phyloP scores from a whole-genome alignment of 192 early-diverging fungal species.

The Pilaira anomala region DNA sequence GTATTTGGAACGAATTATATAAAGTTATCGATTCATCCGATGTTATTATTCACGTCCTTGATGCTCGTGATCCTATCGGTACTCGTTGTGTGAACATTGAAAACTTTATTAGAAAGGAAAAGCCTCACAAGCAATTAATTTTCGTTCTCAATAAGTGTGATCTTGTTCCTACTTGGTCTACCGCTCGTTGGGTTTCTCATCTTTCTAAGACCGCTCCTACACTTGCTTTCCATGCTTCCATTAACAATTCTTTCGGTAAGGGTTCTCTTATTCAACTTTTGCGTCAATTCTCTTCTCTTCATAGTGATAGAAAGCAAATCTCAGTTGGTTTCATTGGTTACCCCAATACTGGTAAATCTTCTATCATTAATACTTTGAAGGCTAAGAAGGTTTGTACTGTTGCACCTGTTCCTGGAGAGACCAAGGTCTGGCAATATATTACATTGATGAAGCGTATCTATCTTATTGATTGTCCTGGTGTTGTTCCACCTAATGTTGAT shows the following conservation, averaged over 20 bases:
- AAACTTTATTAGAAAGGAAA: slow-evolving; percentile 88
- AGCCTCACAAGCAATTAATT: slow-evolving; percentile 92
- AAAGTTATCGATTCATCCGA: slow-evolving; percentile 98
- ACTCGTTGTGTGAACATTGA: slow-evolving; percentile 94
- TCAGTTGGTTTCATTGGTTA: slow-evolving; percentile 98
- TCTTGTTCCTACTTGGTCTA: slow-evolving; percentile 98
- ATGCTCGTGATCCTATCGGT: slow-evolving; percentile 96
- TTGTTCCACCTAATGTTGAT: slow-evolving; percentile 83
- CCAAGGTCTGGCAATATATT: slow-evolving; percentile 98
- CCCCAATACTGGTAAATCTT: slow-evolving; percentile 96
- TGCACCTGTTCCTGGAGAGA: slow-evolving; percentile 97
- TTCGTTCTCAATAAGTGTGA: slow-evolving; percentile 99
- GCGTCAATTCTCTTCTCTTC: slow-evolving; percentile 93
- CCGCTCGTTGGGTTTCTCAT: slow-evolving; percentile 90
- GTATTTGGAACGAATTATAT: slow-evolving; percentile 99
- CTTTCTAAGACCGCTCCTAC: slow-evolving; percentile 92
- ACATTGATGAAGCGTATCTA: slow-evolving; percentile 98
- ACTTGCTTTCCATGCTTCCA: slow-evolving; percentile 97
- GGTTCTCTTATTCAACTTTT: slow-evolving; percentile 95
- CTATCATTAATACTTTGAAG: slow-evolving; percentile 97
- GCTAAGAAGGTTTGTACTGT: slow-evolving; percentile 97
- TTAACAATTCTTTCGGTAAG: slow-evolving; percentile 99
- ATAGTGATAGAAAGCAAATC: slow-evolving; percentile 98
- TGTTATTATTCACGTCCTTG: slow-evolving; percentile 92
- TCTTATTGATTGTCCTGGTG: slow-evolving; percentile 98